Evolutionary conservation across 2,329 filamentous ascomycete species (phyloP).

Genomic region (Pyrenophora tritici-repentis): DNA sequence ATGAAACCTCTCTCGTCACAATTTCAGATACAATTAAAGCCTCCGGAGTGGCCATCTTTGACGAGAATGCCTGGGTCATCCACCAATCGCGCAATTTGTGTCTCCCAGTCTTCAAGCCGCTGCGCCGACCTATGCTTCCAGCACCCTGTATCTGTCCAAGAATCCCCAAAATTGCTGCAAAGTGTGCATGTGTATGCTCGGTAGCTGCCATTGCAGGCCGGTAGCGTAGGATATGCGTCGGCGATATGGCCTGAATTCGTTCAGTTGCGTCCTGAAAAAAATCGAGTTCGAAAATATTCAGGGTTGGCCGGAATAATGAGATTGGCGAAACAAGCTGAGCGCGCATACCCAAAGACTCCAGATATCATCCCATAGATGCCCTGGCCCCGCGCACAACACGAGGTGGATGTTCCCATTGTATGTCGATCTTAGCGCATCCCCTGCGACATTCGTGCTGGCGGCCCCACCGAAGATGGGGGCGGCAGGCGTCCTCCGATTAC

Average conservation of each 20-base stretch:
- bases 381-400: neutral
- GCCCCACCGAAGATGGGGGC: neutral
- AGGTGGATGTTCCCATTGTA: neutral
- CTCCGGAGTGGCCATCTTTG: too few species aligned
- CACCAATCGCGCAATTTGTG: too few species aligned
- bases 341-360: neutral
- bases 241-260: too few species aligned
- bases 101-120: too few species aligned
- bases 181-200: neutral
- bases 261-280: neutral
- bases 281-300: neutral
- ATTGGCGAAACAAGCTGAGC: neutral
- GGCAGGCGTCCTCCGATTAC: conserved; percentile 1
- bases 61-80: too few species aligned
- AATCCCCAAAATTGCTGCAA: too few species aligned
- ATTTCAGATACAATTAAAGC: too few species aligned
- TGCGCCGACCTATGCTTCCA: too few species aligned
- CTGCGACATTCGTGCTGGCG: neutral
- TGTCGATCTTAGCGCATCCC: neutral
- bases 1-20: too few species aligned
- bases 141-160: too few species aligned
- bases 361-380: neutral
- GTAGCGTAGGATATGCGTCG: too few species aligned
- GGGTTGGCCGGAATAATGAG: neutral
- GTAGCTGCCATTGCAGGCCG: neutral